These are phyloP conservation scores for Agrocybe pediades DNA, from an alignment of 768 basidiomycete species.

Conservation along the genomic window DNA sequence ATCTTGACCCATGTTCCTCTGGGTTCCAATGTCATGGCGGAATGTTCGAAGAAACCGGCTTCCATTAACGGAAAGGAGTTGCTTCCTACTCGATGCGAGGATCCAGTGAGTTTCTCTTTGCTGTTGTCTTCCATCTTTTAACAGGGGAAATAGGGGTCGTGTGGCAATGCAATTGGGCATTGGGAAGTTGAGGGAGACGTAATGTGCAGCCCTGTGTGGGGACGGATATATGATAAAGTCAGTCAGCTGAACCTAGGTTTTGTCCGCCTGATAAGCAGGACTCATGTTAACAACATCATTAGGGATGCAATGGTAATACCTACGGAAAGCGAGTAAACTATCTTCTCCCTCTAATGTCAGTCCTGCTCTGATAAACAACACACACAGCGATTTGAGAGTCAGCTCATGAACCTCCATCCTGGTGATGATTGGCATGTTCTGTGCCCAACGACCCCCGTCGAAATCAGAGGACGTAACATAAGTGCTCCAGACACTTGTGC, in stretches of 20 bases:
- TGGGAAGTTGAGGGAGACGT: neutral
- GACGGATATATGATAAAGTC: neutral
- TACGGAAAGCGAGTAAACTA: neutral
- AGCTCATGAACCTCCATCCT: neutral
- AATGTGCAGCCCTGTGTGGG: neutral
- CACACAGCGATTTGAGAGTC: constrained; percentile 16
- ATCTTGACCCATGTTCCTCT: constrained; percentile 11
- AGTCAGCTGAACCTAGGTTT: too few species aligned
- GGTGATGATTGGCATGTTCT: neutral
- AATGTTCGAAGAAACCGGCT: constrained; percentile 12
- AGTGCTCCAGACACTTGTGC: neutral
- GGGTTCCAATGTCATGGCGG: constrained; percentile 12
- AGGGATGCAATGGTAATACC: neutral
- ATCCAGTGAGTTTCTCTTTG: neutral
- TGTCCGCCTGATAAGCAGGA: too few species aligned
- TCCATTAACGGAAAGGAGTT: constrained; percentile 13
- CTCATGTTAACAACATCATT: neutral
- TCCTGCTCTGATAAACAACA: constrained; percentile 37
- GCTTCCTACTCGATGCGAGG: constrained; percentile 10
- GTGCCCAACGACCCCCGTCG: neutral
- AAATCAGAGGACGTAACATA: neutral
- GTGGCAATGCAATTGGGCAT: neutral
- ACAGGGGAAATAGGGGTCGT: neutral
- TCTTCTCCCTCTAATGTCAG: constrained; percentile 22
- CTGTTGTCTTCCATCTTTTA: neutral